phyloP scores from a whole-genome alignment of 495 filamentous ascomycete species.

The Staphylotrichum longicolle region DNA sequence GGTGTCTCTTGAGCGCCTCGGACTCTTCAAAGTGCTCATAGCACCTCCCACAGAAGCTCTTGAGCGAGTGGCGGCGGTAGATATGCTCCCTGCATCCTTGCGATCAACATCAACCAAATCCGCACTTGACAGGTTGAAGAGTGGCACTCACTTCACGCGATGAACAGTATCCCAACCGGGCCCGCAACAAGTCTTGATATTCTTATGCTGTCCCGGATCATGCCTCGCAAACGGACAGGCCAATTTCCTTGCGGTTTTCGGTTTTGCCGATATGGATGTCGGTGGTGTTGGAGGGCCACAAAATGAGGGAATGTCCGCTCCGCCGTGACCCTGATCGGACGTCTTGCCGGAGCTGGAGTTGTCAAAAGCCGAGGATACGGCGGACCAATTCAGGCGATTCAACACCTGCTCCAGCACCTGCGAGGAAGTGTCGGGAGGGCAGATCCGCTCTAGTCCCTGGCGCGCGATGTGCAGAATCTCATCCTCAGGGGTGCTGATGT shows the following conservation, averaged over 20 bases:
- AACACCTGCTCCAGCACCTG: too few relatives aligned
- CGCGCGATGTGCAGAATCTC: neutral
- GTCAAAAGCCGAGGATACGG: neutral
- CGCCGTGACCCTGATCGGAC: too few relatives aligned
- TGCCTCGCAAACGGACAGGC: conserved; percentile 48
- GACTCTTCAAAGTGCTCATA: conserved; percentile 38
- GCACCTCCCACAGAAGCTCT: conserved; percentile 43
- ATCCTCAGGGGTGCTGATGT: neutral
- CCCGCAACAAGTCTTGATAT: conserved; percentile 40
- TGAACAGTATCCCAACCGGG: conserved; percentile 46
- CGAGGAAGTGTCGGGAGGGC: neutral
- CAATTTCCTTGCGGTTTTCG: too few relatives aligned
- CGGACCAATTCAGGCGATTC: neutral
- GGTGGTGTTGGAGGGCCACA: too few relatives aligned
- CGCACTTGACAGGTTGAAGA: too few relatives aligned
- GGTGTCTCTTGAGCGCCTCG: conserved; percentile 38
- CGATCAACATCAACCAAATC: neutral
- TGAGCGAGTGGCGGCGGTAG: conserved; percentile 42
- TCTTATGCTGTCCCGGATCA: conserved; percentile 36
- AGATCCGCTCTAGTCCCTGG: neutral
- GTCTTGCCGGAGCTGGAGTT: too few relatives aligned
- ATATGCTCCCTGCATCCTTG: conserved; percentile 47
- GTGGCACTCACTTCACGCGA: conserved; percentile 42
- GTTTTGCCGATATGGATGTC: too few relatives aligned
- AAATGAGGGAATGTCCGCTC: too few relatives aligned